These are phyloP conservation scores for Tulasnella sp. DNA, from an alignment of 768 basidiomycete genomes.

Conservation along the genomic window DNA sequence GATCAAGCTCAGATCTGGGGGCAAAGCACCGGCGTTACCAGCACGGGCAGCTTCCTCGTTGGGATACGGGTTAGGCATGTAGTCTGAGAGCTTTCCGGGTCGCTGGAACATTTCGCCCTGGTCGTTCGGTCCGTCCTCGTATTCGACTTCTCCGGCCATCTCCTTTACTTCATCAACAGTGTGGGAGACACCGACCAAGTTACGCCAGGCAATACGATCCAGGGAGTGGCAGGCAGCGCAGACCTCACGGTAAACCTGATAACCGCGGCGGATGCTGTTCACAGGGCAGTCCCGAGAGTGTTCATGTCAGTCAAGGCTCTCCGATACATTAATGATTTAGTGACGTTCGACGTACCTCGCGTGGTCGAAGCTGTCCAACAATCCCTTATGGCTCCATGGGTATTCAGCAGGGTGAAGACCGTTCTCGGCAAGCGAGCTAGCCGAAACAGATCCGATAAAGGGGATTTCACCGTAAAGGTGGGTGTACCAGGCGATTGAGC, in stretches of 20 bases:
- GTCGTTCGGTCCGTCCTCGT: slow-evolving; percentile 88
- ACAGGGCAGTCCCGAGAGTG: not conserved
- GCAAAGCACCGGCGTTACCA: slow-evolving; percentile 86
- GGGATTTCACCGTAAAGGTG: slow-evolving; percentile 85
- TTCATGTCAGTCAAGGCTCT: not conserved
- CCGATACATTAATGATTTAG: not conserved
- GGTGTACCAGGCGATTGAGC: slow-evolving; percentile 94
- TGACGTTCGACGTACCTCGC: slow-evolving; percentile 54
- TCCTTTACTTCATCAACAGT: slow-evolving; percentile 78
- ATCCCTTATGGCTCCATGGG: slow-evolving; percentile 88
- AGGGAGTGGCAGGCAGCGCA: slow-evolving; percentile 98
- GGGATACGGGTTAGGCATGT: slow-evolving; percentile 88
- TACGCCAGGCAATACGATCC: slow-evolving; percentile 99
- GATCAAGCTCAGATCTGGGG: slow-evolving; percentile 94
- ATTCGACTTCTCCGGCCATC: slow-evolving; percentile 96
- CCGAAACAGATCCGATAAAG: slow-evolving; percentile 85
- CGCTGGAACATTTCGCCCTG: slow-evolving; percentile 98
- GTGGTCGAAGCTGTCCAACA: slow-evolving; percentile 90
- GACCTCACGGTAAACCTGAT: slow-evolving; percentile 97
- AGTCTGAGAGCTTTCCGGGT: slow-evolving; percentile 96
- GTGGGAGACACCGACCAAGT: slow-evolving; percentile 96
- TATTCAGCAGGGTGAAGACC: slow-evolving; percentile 80
- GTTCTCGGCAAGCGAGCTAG: slow-evolving; percentile 84
- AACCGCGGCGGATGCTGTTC: slow-evolving; percentile 88
- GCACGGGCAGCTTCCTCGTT: slow-evolving; percentile 97